phyloP scores from a whole-genome alignment of 495 filamentous ascomycete species.

The Pyrenopolyporus hunteri region DNA sequence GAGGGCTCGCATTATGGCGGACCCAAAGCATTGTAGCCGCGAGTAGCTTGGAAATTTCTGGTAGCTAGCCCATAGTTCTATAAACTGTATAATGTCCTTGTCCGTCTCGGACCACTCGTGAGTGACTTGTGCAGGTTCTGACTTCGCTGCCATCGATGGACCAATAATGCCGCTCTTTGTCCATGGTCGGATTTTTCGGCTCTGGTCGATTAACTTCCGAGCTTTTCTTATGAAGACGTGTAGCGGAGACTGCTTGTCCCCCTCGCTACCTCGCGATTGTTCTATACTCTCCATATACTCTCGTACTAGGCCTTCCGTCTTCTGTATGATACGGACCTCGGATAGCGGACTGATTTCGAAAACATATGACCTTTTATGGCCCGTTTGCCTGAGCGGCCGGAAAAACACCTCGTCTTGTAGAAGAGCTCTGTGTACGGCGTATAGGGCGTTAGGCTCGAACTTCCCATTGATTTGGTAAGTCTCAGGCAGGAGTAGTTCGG shows the following conservation, averaged over 20 bases:
- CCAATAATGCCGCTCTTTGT: conserved; percentile 61
- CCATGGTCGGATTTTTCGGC: conserved; percentile 66
- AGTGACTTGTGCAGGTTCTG: conserved; percentile 22
- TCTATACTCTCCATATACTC: conserved; percentile 37
- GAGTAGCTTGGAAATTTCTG: conserved; percentile 55
- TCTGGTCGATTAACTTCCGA: conserved; percentile 67
- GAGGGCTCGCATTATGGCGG: conserved; percentile 73
- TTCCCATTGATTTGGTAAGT: conserved; percentile 54
- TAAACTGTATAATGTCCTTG: conserved; percentile 66
- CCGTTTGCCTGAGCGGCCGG: conserved; percentile 42
- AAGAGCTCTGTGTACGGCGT: conserved; percentile 71
- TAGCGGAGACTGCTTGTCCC: conserved; percentile 13
- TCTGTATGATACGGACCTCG: conserved; percentile 37
- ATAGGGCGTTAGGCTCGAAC: conserved; percentile 61
- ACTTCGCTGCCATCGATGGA: conserved; percentile 42
- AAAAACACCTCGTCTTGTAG: conserved; percentile 61
- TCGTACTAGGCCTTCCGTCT: conserved; percentile 44
- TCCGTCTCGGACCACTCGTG: conserved; percentile 56
- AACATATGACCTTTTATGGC: conserved; percentile 46
- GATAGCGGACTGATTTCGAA: conserved; percentile 46
- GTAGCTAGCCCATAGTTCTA: conserved; percentile 70
- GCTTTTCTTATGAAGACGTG: conserved; percentile 68
- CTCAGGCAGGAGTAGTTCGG: conserved; percentile 54
- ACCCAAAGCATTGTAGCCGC: conserved; percentile 64
- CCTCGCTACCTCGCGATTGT: not conserved